Percentiles rank a stretch among this genome's conserved stretches.
phyloP scores from a whole-genome alignment of 495 filamentous ascomycete genomes.

The Parathielavia hyrcaniae region DNA sequence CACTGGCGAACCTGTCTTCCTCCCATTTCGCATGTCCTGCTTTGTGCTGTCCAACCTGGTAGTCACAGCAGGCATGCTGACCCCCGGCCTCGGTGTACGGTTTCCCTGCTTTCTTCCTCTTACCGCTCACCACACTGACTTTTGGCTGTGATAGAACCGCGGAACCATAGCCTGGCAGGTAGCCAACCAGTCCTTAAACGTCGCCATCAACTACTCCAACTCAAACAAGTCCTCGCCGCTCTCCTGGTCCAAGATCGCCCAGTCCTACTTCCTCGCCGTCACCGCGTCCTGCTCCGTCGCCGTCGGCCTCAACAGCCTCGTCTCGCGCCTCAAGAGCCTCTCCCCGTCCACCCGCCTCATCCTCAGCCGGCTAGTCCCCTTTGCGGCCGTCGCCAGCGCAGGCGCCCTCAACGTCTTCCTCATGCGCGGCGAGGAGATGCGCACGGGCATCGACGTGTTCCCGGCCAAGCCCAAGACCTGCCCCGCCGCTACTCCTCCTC shows the following conservation, averaged over 20 bases:
- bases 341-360: constrained; percentile 66
- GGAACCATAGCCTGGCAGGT: constrained; percentile 94
- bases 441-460: constrained; percentile 90
- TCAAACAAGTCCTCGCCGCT: constrained; percentile 93
- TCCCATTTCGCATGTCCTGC: constrained; percentile 95
- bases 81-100: constrained; percentile 67
- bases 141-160: constrained; percentile 51
- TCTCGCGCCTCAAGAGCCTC: constrained; percentile 73
- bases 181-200: constrained; percentile 94
- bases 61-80: constrained; percentile 97
- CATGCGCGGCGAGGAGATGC: constrained; percentile 94
- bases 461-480: constrained; percentile 52
- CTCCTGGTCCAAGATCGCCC: constrained; percentile 66
- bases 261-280: constrained; percentile 90
- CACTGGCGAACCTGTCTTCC: constrained; percentile 82
- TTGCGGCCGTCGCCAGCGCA: constrained; percentile 86
- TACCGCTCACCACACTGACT: not conserved
- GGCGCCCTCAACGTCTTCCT: constrained; percentile 91
- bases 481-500: not conserved
- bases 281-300: constrained; percentile 89
- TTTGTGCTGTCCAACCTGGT: constrained; percentile 91
- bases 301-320: constrained; percentile 81
- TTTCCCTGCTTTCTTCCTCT: constrained; percentile 16
- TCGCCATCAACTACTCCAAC: constrained; percentile 94
- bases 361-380: constrained; percentile 79